Conservation (phyloP, 2,329 filamentous ascomycete species). For the Graphilbum sp. region DNA sequence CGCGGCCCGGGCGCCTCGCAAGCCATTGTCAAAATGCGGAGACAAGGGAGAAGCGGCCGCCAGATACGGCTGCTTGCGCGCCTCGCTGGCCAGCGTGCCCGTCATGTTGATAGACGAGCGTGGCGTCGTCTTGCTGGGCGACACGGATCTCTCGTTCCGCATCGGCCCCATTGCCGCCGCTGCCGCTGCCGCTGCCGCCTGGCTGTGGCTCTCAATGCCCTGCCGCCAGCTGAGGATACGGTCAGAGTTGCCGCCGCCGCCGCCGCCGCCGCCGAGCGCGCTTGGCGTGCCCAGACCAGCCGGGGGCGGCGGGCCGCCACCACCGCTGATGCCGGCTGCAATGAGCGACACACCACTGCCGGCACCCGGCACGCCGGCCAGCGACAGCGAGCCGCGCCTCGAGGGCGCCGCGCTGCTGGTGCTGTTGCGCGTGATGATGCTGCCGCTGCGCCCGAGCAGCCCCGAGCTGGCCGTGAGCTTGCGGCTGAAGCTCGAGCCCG, state of each 20-base stretch:
- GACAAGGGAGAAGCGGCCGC: slow-evolving; percentile 10
- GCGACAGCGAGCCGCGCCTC: slow-evolving; percentile 35
- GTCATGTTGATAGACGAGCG: slow-evolving; percentile 16
- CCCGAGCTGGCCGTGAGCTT: slow-evolving; percentile 43
- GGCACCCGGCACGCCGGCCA: slow-evolving; percentile 2
- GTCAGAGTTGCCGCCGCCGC: slow-evolving; percentile 46
- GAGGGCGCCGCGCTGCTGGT: slow-evolving; percentile 30
- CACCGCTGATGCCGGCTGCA: slow-evolving; percentile 9
- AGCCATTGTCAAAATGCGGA: slow-evolving; percentile 1
- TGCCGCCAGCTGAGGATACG: slow-evolving; percentile 83
- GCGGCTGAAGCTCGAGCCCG: slow-evolving; percentile 58
- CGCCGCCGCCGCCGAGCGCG: too few species aligned
- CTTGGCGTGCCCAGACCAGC: too few species aligned
- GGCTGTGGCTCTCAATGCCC: slow-evolving; percentile 29
- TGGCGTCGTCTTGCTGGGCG: slow-evolving; percentile 29
- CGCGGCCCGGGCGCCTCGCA: neutral
- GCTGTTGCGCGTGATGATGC: slow-evolving; percentile 37
- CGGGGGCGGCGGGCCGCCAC: too few species aligned
- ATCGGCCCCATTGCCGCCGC: slow-evolving; percentile 15
- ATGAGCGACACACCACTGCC: neutral
- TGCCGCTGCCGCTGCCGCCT: too few species aligned
- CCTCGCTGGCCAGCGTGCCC: slow-evolving; percentile 27
- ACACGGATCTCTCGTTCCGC: slow-evolving; percentile 37
- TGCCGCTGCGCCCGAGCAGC: slow-evolving; percentile 40
- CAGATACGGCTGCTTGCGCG: slow-evolving; percentile 26